Percentiles rank a stretch among this genome's conserved stretches.
These are phyloP conservation scores for Mollisia scopiformis DNA, from an alignment of 2,329 filamentous ascomycete genomes.

Conservation along the genomic window DNA sequence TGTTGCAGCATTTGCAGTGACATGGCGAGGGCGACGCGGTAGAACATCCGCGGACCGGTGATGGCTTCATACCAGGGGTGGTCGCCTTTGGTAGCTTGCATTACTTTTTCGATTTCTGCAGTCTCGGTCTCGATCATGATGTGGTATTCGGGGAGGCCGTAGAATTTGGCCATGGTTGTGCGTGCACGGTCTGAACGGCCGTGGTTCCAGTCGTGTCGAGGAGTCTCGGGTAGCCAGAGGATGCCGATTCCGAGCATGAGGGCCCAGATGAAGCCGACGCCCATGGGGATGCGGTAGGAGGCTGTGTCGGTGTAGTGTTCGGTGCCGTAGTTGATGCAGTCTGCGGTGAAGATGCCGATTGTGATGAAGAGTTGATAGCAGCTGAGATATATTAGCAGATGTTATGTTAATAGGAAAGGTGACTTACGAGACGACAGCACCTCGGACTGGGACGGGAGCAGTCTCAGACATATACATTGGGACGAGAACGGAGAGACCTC, in stretches of 20 bases:
- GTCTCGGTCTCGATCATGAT: constrained; percentile 53
- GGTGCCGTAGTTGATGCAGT: constrained; percentile 56
- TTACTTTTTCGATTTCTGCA: constrained; percentile 51
- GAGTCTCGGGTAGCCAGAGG: constrained; percentile 57
- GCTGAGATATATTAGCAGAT: constrained; percentile 32
- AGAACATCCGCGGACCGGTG: constrained; percentile 59
- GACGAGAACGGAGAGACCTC: constrained; percentile 66
- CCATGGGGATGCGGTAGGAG: constrained; percentile 67
- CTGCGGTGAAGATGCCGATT: constrained; percentile 64
- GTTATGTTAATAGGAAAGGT: not conserved
- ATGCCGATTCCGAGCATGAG: constrained; percentile 56
- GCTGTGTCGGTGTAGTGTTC: constrained; percentile 40
- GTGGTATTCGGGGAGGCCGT: constrained; percentile 49
- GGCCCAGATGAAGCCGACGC: constrained; percentile 55
- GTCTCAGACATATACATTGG: constrained; percentile 71
- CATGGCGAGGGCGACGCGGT: constrained; percentile 67
- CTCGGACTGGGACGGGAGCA: constrained; percentile 63
- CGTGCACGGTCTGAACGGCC: constrained; percentile 52
- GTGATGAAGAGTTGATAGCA: constrained; percentile 79
- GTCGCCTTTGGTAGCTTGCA: constrained; percentile 47
- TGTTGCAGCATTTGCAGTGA: constrained; percentile 69
- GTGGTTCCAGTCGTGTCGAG: constrained; percentile 56
- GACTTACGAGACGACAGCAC: constrained; percentile 59
- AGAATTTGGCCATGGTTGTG: constrained; percentile 55
- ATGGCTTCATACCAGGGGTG: constrained; percentile 69